phyloP scores from a whole-genome alignment of 805 yeast genomes.

The Ogataea parapolymorpha region DNA sequence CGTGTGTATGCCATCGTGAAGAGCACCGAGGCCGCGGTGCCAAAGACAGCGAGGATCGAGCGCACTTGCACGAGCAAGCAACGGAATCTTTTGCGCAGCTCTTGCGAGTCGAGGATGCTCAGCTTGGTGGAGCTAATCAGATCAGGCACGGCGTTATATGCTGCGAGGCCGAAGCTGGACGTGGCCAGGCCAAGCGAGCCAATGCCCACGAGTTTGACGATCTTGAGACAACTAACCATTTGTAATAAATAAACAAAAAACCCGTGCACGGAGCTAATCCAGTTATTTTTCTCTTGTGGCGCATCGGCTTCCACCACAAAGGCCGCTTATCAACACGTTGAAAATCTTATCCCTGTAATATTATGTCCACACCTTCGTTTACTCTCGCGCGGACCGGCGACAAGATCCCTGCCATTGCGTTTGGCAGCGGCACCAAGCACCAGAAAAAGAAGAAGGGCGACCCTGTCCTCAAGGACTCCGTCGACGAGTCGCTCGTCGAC shows the following conservation, averaged over 20 bases:
- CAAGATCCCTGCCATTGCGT: constrained; percentile 37
- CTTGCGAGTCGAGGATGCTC: constrained; percentile 12
- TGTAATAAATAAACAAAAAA: neutral
- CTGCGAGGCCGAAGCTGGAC: constrained; percentile 39
- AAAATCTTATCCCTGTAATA: neutral
- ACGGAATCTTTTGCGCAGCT: constrained; percentile 15
- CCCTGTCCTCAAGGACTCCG: constrained; percentile 17
- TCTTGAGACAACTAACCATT: constrained; percentile 54
- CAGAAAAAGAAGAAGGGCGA: constrained; percentile 34
- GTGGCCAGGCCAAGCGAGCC: constrained; percentile 67
- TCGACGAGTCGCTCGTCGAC: constrained; percentile 41
- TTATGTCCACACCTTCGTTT: constrained; percentile 21
- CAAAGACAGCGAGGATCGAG: constrained; percentile 35
- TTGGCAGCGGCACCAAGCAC: constrained; percentile 64
- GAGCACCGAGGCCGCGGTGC: constrained; percentile 46
- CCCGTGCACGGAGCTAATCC: constrained; percentile 2
- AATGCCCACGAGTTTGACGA: constrained; percentile 61
- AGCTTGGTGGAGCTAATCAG: constrained; percentile 12
- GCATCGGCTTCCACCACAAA: neutral
- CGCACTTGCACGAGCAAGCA: constrained; percentile 18
- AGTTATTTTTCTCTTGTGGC: neutral
- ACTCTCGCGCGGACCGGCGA: constrained; percentile 29
- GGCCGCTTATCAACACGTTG: neutral
- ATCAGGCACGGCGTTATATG: constrained; percentile 21
- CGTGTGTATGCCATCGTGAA: constrained; percentile 54